Evolutionary conservation across 1,284 basidiomycete genomes (phyloP).

Genomic region (Boletus sp.): DNA sequence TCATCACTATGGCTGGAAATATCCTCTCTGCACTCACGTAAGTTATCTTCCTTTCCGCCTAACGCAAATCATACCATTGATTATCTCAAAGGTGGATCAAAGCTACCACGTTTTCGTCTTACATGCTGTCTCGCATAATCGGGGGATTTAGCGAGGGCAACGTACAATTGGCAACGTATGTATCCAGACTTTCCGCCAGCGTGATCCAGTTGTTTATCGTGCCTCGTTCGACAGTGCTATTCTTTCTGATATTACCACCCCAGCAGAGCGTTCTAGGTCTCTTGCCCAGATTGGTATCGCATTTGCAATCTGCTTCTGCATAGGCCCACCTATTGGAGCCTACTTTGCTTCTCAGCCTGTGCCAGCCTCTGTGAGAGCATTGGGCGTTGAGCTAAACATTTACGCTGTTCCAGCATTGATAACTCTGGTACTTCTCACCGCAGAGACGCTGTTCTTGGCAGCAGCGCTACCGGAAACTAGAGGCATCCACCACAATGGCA

Average conservation of each 20-base stretch:
- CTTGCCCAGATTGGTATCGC: constrained; percentile 92
- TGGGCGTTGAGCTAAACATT: constrained; percentile 72
- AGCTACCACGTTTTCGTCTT: constrained; percentile 82
- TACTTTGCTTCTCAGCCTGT: constrained; percentile 75
- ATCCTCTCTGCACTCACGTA: constrained; percentile 78
- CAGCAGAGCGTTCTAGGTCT: constrained; percentile 72
- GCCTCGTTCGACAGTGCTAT: constrained; percentile 58
- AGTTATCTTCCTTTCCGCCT: constrained; percentile 28
- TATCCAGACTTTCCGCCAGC: constrained; percentile 11
- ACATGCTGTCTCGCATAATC: constrained; percentile 83
- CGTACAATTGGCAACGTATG: constrained; percentile 76
- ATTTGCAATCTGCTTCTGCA: constrained; percentile 88
- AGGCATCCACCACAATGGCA: constrained; percentile 36
- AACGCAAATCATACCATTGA: not conserved
- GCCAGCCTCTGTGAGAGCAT: constrained; percentile 50
- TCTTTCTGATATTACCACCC: constrained; percentile 81
- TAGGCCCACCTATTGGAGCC: constrained; percentile 79
- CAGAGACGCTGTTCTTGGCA: constrained; percentile 70
- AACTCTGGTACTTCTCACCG: constrained; percentile 64
- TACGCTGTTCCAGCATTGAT: constrained; percentile 82
- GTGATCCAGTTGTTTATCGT: not conserved
- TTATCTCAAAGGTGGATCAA: constrained; percentile 67
- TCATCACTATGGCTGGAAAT: constrained; percentile 89
- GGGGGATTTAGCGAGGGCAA: constrained; percentile 89
- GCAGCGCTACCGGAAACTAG: constrained; percentile 78